Conservation (phyloP, 73 alveolate genomes). For the Paramecium bursaria region DNA sequence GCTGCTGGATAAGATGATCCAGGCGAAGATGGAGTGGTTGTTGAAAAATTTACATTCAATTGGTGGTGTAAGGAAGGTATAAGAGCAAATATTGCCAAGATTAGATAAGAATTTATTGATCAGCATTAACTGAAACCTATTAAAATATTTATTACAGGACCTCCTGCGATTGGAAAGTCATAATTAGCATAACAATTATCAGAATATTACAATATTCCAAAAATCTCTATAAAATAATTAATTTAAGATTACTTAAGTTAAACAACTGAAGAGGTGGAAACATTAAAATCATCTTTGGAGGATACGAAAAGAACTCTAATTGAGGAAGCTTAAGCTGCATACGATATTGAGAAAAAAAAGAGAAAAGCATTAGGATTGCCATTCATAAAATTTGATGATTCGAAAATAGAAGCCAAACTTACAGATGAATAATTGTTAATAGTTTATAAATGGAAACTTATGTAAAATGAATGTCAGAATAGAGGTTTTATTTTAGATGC, state of each 20-base stretch:
- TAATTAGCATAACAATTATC: slow-evolving; percentile 32
- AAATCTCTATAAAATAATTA: slow-evolving; percentile 47
- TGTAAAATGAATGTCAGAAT: slow-evolving; percentile 64
- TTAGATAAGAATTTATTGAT: slow-evolving; percentile 66
- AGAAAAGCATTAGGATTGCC: slow-evolving; percentile 69
- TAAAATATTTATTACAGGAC: slow-evolving; percentile 69
- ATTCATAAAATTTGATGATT: slow-evolving; percentile 67
- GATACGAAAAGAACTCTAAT: slow-evolving; percentile 8
- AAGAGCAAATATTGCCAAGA: slow-evolving; percentile 68
- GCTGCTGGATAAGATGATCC: slow-evolving; percentile 28
- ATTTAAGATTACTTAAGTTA: slow-evolving; percentile 67
- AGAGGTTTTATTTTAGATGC: slow-evolving; percentile 75
- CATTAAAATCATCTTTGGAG: slow-evolving; percentile 53
- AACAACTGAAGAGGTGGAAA: slow-evolving; percentile 68
- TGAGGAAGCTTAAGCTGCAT: slow-evolving; percentile 63
- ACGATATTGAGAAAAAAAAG: slow-evolving; percentile 59
- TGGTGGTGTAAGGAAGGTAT: slow-evolving; percentile 79
- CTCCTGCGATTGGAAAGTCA: slow-evolving; percentile 73
- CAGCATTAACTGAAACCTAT: slow-evolving; percentile 71
- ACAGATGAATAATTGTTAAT: slow-evolving; percentile 56
- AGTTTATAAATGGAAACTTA: slow-evolving; percentile 63
- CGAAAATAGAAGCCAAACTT: slow-evolving; percentile 58
- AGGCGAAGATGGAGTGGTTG: slow-evolving; percentile 61
- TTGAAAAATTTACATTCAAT: slow-evolving; percentile 54
- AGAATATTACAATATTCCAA: slow-evolving; percentile 59